Evolutionary conservation across 805 yeast genomes (phyloP).

Genomic region (Blastobotrys parvus): DNA sequence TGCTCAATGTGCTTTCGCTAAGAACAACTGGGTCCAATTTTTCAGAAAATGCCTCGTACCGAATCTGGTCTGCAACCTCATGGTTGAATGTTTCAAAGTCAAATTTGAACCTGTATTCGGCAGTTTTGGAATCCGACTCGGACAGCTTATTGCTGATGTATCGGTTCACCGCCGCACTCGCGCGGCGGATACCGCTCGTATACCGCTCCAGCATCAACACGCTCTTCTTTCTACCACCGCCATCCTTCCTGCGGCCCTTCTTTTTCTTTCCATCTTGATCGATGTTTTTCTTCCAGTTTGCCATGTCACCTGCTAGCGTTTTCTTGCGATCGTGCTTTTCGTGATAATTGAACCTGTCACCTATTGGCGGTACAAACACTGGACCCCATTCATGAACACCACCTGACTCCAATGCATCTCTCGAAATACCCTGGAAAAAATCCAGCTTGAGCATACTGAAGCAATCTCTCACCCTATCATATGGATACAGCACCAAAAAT

Average conservation of each 20-base stretch:
- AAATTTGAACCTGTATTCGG: not conserved
- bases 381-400: not conserved
- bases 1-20: no score
- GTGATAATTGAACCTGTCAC: not conserved
- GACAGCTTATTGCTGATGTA: no score
- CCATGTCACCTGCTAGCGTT: not conserved
- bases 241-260: not conserved
- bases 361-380: not conserved
- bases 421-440: conserved; percentile 11
- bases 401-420: conserved; percentile 4
- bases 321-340: not conserved
- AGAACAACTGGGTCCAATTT: no score
- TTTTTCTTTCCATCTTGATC: not conserved
- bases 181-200: no score
- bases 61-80: not conserved
- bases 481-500: conserved; percentile 8
- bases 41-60: no score
- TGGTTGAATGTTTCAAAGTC: not conserved
- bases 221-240: no score
- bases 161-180: no score
- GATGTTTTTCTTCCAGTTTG: not conserved
- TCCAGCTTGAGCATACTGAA: conserved; percentile 8
- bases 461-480: conserved; percentile 8
- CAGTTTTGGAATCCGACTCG: not conserved
- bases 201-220: no score